Percentiles rank a stretch among this genome's conserved stretches.
These are phyloP conservation scores for Gnaphalium uliginosum DNA, from an alignment of 129 eudicot species.

Conservation along the genomic window DNA sequence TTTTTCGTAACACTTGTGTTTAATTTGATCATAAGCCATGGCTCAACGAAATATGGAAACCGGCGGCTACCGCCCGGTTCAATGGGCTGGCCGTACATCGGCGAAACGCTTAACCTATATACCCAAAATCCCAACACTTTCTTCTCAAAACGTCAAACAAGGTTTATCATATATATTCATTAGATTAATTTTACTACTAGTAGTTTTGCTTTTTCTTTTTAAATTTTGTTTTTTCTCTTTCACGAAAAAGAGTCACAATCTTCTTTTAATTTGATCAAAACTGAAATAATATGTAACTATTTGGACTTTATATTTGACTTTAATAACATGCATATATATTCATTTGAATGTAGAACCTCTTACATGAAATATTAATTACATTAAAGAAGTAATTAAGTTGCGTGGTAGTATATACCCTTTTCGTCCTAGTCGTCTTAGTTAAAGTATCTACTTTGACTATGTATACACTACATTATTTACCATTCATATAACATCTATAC, in stretches of 20 bases:
- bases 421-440: too few species aligned
- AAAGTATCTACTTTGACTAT: too few species aligned
- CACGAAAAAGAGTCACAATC: too few species aligned
- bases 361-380: too few species aligned
- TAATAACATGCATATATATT: too few species aligned
- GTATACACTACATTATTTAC: too few species aligned
- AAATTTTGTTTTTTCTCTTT: not conserved
- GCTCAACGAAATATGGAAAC: not conserved
- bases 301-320: not conserved
- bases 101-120: constrained; percentile 86
- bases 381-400: too few species aligned
- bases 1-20: not conserved
- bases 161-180: constrained; percentile 33
- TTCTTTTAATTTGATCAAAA: too few species aligned
- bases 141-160: constrained; percentile 60
- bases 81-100: constrained; percentile 93
- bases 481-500: too few species aligned
- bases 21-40: not conserved
- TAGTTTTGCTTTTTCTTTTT: not conserved
- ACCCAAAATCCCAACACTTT: constrained; percentile 77
- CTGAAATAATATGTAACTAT: not conserved
- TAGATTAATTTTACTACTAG: not conserved
- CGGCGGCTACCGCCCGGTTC: constrained; percentile 80
- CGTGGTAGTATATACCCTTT: too few species aligned
- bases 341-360: too few species aligned